phyloP scores from a whole-genome alignment of 2,329 filamentous ascomycete genomes.

The Hymenoscyphus albidus region DNA sequence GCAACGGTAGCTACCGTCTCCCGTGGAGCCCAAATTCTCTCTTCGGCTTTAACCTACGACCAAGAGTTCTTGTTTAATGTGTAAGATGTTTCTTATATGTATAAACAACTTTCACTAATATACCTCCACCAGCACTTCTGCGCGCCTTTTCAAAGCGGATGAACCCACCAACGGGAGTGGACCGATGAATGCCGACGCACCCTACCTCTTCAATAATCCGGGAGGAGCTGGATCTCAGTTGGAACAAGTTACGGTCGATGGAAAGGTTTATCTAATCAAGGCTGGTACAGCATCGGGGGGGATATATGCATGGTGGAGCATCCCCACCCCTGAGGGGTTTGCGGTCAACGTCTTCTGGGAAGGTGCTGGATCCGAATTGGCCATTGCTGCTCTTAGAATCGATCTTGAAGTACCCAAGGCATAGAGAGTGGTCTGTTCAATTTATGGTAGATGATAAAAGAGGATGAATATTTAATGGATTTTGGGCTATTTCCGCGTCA shows the following conservation, averaged over 20 bases:
- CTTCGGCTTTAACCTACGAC: background rate
- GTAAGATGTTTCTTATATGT: background rate
- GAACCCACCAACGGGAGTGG: slow-evolving; percentile 1
- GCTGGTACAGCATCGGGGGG: background rate
- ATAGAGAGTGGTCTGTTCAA: no score
- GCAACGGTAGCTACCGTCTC: background rate
- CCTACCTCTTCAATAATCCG: background rate
- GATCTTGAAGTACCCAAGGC: background rate
- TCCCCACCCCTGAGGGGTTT: background rate
- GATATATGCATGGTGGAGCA: background rate
- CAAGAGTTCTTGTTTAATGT: slow-evolving; percentile 1
- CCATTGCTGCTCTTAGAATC: background rate
- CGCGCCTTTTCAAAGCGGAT: background rate
- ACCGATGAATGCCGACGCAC: background rate
- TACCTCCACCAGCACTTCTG: background rate
- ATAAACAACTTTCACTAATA: background rate
- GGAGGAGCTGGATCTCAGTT: background rate
- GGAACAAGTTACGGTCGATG: background rate
- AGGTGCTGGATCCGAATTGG: background rate
- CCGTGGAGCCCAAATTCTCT: background rate
- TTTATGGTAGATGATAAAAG: no score
- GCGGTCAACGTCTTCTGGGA: background rate
- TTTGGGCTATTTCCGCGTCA: no score
- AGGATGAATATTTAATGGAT: no score
- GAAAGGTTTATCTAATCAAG: background rate